A percentile compares a stretch with the other conserved stretches of the same genome.
Evolutionary conservation across 371 early-diverging fungal genomes (phyloP).

Genomic region (Sporodiniella umbellata): DNA sequence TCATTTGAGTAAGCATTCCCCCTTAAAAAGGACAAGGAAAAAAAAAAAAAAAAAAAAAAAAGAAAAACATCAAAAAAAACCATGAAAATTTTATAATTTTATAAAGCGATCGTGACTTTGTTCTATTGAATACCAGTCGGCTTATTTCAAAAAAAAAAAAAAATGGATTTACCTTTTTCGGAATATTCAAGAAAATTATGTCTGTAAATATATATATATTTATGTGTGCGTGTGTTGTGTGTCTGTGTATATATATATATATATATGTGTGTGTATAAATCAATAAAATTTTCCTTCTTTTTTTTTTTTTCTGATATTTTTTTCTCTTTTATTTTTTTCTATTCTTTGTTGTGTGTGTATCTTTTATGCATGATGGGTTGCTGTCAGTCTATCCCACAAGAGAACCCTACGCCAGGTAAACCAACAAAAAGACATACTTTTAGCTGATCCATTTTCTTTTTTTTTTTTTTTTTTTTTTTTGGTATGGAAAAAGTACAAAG

Average conservation of each 20-base stretch:
- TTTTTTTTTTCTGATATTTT: neutral
- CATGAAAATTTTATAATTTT: neutral
- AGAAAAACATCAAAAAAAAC: neutral
- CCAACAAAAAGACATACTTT: neutral
- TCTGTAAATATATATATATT: too few species aligned
- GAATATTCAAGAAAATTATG: neutral
- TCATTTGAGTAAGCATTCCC: neutral
- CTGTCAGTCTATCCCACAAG: neutral
- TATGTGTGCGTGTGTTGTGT: too few species aligned
- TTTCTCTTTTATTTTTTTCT: neutral
- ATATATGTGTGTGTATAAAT: too few species aligned
- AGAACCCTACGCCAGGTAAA: too few species aligned
- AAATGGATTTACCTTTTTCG: too few species aligned
- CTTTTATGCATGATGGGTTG: neutral
- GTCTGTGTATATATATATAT: too few species aligned
- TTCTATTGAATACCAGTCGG: neutral
- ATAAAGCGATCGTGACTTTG: neutral
- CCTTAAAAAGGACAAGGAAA: neutral
- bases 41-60: neutral
- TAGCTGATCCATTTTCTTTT: neutral
- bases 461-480: too few species aligned
- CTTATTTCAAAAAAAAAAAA: neutral
- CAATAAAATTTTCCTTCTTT: neutral
- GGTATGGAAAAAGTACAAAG: too few species aligned
- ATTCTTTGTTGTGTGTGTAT: too few species aligned